Conservation (phyloP, 352 stramenopile genomes). For the Globisporangium abappressorium region DNA sequence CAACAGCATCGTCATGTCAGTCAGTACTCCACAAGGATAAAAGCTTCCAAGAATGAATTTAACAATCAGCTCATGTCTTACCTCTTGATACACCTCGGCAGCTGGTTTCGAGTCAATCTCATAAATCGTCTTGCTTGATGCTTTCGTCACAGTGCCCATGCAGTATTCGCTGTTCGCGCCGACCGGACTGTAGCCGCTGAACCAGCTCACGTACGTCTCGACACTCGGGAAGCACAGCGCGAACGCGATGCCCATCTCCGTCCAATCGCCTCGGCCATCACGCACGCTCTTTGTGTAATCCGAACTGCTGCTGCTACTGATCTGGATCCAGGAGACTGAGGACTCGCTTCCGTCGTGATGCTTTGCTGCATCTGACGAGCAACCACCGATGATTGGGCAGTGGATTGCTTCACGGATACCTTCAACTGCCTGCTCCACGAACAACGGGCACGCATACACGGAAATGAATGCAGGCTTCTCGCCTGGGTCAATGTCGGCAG, state of each 20-base stretch:
- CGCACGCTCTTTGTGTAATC: constrained; percentile 79
- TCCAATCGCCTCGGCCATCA: constrained; percentile 70
- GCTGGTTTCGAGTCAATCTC: constrained; percentile 84
- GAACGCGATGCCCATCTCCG: constrained; percentile 80
- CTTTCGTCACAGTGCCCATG: constrained; percentile 85
- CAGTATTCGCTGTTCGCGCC: constrained; percentile 74
- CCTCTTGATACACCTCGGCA: constrained; percentile 80
- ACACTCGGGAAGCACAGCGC: constrained; percentile 83
- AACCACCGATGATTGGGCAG: constrained; percentile 81
- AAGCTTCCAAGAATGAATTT: background rate
- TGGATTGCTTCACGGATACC: constrained; percentile 77
- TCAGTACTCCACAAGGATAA: background rate
- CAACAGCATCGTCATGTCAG: background rate
- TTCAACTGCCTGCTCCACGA: constrained; percentile 80
- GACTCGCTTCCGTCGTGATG: constrained; percentile 58
- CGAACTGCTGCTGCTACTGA: constrained; percentile 79
- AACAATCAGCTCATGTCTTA: constrained; percentile 15
- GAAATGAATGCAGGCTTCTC: constrained; percentile 80
- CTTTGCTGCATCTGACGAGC: constrained; percentile 74
- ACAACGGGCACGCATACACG: constrained; percentile 77
- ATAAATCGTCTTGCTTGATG: constrained; percentile 82
- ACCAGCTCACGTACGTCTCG: constrained; percentile 86
- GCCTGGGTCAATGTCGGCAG: constrained; percentile 49
- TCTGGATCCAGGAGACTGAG: constrained; percentile 82
- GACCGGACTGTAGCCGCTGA: constrained; percentile 82